Percentiles rank a stretch among this genome's conserved stretches.
These are phyloP conservation scores for Elsinoe batatas DNA, from an alignment of 2,329 filamentous ascomycete species.

Conservation along the genomic window DNA sequence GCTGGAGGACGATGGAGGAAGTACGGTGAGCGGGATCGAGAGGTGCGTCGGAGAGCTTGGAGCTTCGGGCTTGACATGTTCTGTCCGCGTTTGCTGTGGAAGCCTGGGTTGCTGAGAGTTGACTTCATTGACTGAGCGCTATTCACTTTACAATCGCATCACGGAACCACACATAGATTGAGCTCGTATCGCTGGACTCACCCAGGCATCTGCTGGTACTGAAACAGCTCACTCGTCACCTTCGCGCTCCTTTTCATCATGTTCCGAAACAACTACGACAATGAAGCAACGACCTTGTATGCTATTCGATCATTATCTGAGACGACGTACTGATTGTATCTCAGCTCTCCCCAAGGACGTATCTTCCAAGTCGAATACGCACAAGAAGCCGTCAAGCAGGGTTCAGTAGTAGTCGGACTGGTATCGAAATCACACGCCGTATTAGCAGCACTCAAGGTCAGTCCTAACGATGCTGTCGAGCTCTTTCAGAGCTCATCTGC, in stretches of 20 bases:
- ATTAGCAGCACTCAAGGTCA: conserved; percentile 89
- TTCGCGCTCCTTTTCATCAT: conserved; percentile 46
- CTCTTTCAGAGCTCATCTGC: not conserved
- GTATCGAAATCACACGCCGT: conserved; percentile 98
- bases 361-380: conserved; percentile 99
- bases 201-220: conserved; percentile 12
- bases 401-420: conserved; percentile 92
- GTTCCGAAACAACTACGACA: conserved; percentile 99
- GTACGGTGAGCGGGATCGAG: conserved; percentile 3
- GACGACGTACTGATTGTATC: conserved; percentile 11
- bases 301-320: conserved; percentile 27
- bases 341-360: conserved; percentile 94
- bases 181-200: not conserved
- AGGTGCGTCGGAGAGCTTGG: not conserved
- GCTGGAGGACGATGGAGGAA: not conserved
- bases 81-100: conserved; percentile 13
- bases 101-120: conserved; percentile 3
- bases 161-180: not conserved
- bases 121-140: not conserved
- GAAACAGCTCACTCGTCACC: not conserved
- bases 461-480: conserved; percentile 11
- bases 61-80: not conserved
- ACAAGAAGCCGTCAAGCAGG: conserved; percentile 96
- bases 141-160: not conserved
- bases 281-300: conserved; percentile 99